A percentile compares a stretch with the other conserved stretches of the same genome.
Evolutionary conservation across 1,284 basidiomycete genomes (phyloP).

Genomic region (Papiliotrema flavescens): DNA sequence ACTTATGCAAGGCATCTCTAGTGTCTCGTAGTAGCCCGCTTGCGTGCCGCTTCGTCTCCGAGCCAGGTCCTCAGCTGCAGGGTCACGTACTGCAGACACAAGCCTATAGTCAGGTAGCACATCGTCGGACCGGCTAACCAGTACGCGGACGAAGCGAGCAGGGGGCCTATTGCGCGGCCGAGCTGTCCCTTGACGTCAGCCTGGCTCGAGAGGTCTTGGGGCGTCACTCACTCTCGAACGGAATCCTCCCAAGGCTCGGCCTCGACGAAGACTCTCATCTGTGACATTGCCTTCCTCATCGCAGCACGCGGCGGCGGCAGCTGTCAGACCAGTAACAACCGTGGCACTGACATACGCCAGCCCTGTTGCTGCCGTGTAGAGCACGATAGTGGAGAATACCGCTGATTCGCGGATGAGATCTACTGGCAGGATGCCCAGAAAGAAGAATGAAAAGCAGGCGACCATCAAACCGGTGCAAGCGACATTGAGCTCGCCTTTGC

Average conservation of each 20-base stretch:
- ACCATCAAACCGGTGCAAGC: slow-evolving; percentile 69
- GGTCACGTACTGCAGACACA: too few relatives aligned
- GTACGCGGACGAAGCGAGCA: slow-evolving; percentile 73
- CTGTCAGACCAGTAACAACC: slow-evolving; percentile 82
- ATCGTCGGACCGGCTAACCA: slow-evolving; percentile 59
- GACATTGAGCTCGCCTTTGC: slow-evolving; percentile 70
- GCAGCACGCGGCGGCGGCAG: slow-evolving; percentile 78
- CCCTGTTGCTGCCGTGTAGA: slow-evolving; percentile 71
- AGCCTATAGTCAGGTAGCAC: slow-evolving; percentile 66
- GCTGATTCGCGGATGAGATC: slow-evolving; percentile 49
- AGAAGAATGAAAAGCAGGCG: slow-evolving; percentile 64
- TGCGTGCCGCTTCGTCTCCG: neutral
- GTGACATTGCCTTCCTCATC: slow-evolving; percentile 58
- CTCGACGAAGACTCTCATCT: slow-evolving; percentile 46
- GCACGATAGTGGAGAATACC: slow-evolving; percentile 43
- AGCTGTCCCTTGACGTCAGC: slow-evolving; percentile 61
- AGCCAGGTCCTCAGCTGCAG: neutral
- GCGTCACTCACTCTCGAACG: slow-evolving; percentile 55
- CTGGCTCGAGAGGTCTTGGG: neutral
- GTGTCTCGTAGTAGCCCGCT: too few relatives aligned
- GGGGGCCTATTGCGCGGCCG: slow-evolving; percentile 80
- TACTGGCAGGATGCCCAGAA: slow-evolving; percentile 68
- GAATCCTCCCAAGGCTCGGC: slow-evolving; percentile 77
- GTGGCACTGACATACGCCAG: slow-evolving; percentile 87
- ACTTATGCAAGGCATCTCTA: too few relatives aligned